Percentiles rank a stretch among this genome's conserved stretches.
Conservation (phyloP, 129 eudicot genomes). For the Artemisia argyi region DNA sequence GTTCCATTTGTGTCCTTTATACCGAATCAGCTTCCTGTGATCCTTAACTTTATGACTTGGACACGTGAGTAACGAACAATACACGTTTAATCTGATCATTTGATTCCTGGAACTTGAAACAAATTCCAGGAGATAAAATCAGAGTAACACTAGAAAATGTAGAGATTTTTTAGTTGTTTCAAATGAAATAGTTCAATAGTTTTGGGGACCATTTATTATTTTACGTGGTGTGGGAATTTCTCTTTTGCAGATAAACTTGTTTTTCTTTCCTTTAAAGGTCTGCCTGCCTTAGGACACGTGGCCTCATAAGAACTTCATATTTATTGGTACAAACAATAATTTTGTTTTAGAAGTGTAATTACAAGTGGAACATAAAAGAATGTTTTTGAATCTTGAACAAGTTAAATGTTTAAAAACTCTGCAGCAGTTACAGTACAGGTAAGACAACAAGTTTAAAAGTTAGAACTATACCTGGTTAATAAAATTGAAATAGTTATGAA, state of each 20-base stretch:
- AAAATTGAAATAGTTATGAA: too few relatives aligned
- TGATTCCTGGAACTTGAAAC: conserved; percentile 22
- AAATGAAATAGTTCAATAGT: conserved; percentile 23
- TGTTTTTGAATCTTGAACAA: too few relatives aligned
- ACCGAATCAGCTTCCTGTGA: conserved; percentile 26
- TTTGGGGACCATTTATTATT: conserved; percentile 42
- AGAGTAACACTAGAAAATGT: not conserved
- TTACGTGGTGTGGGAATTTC: conserved; percentile 39
- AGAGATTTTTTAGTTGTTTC: conserved; percentile 3
- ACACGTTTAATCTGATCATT: conserved; percentile 68
- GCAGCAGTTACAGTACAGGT: too few relatives aligned
- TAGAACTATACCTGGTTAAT: too few relatives aligned
- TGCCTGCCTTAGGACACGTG: conserved; percentile 31
- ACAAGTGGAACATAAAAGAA: too few relatives aligned
- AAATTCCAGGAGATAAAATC: conserved; percentile 24
- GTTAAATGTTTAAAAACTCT: too few relatives aligned
- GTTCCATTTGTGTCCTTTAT: conserved; percentile 19
- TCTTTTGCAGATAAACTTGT: conserved; percentile 24
- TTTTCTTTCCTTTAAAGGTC: conserved; percentile 12
- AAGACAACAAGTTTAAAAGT: too few relatives aligned
- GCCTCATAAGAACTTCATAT: conserved; percentile 18
- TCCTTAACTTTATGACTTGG: conserved; percentile 35
- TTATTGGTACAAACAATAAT: not conserved
- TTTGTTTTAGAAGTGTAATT: too few relatives aligned
- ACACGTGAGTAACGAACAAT: conserved; percentile 56